These are phyloP conservation scores for Cystoderma amianthinum DNA, from an alignment of 768 basidiomycete species.

Conservation along the genomic window DNA sequence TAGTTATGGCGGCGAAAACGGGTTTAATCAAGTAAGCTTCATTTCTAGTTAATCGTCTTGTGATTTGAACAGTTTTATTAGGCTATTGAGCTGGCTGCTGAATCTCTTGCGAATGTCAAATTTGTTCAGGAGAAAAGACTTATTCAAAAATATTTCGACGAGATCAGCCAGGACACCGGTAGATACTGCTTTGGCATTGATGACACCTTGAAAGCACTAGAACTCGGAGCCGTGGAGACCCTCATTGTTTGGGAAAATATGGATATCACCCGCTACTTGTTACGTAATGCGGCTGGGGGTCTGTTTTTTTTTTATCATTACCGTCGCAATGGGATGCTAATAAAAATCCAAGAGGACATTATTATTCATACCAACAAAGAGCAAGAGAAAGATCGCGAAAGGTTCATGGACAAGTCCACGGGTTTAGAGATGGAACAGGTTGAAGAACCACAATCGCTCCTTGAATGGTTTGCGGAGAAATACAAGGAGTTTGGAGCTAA, in stretches of 20 bases:
- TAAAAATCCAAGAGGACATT: constrained; percentile 65
- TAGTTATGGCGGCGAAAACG: constrained; percentile 97
- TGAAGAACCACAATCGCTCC: constrained; percentile 73
- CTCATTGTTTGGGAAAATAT: constrained; percentile 98
- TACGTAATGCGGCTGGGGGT: constrained; percentile 93
- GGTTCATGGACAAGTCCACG: constrained; percentile 93
- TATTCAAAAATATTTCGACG: constrained; percentile 98
- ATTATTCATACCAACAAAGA: constrained; percentile 74
- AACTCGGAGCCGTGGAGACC: constrained; percentile 95
- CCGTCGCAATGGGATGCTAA: no score
- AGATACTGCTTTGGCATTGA: constrained; percentile 98
- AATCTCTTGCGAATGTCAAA: constrained; percentile 96
- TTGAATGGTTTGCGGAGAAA: constrained; percentile 99
- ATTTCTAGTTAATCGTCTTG: constrained; percentile 2
- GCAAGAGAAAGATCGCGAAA: constrained; percentile 89
- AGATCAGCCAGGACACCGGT: constrained; percentile 95
- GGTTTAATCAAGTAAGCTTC: constrained; percentile 88
- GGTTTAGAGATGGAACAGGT: constrained; percentile 92
- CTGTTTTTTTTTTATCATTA: constrained; percentile 9
- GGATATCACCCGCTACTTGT: constrained; percentile 79
- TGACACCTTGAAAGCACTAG: constrained; percentile 93
- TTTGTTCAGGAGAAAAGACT: constrained; percentile 99
- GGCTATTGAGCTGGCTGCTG: constrained; percentile 96
- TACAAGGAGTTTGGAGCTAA: constrained; percentile 97
- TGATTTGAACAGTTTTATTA: constrained; percentile 18